These are phyloP conservation scores for Exophiala bonariae DNA, from an alignment of 2,329 filamentous ascomycete species.

Conservation along the genomic window DNA sequence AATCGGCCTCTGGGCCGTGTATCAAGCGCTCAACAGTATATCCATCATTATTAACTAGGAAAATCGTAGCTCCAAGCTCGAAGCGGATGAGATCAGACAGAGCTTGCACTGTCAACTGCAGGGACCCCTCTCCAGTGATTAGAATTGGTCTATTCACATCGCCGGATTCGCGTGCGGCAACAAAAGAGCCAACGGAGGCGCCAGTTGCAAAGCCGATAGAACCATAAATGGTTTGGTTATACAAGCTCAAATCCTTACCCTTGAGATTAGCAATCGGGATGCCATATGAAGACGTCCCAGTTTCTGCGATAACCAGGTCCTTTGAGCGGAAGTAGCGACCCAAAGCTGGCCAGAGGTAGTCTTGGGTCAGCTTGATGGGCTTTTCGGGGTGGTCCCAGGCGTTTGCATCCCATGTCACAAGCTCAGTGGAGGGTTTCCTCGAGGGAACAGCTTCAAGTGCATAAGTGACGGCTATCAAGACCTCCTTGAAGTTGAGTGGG, in stretches of 20 bases:
- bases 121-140: slow-evolving; percentile 24
- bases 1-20: slow-evolving; percentile 17
- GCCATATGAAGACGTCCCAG: slow-evolving; percentile 22
- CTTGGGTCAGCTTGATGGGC: slow-evolving; percentile 4
- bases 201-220: slow-evolving; percentile 24
- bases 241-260: slow-evolving; percentile 17
- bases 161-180: slow-evolving; percentile 19
- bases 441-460: not conserved
- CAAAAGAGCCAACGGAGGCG: slow-evolving; percentile 17
- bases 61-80: slow-evolving; percentile 29
- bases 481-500: not conserved
- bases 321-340: slow-evolving; percentile 1
- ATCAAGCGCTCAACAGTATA: slow-evolving; percentile 27
- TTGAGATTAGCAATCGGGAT: slow-evolving; percentile 15
- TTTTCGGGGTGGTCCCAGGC: not conserved
- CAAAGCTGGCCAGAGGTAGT: slow-evolving; percentile 1
- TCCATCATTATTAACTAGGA: slow-evolving; percentile 31
- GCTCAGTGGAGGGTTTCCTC: not conserved
- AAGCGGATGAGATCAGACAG: slow-evolving; percentile 23
- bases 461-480: not conserved
- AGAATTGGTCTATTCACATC: slow-evolving; percentile 16
- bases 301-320: slow-evolving; percentile 22
- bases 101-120: slow-evolving; percentile 26
- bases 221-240: slow-evolving; percentile 21
- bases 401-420: not conserved